phyloP scores from a whole-genome alignment of 768 basidiomycete genomes.

The Lactarius sp. region DNA sequence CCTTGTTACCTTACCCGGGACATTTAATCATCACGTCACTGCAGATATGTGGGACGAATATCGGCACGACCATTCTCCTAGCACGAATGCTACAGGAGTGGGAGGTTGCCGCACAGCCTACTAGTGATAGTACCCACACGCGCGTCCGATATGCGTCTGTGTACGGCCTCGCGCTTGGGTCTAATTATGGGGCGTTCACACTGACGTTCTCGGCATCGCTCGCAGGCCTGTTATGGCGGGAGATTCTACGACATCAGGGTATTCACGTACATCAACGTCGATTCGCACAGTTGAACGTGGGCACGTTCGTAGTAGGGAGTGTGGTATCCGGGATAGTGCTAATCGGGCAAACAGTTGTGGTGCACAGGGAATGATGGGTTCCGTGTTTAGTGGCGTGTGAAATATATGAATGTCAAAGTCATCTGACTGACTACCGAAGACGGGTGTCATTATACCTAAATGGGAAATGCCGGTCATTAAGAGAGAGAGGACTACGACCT shows the following conservation, averaged over 20 bases:
- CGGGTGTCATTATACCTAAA: constrained; percentile 20
- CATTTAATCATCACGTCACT: background rate
- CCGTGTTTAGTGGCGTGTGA: too few relatives aligned
- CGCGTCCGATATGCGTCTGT: constrained; percentile 23
- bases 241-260: constrained; percentile 68
- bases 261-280: constrained; percentile 53
- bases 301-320: constrained; percentile 58
- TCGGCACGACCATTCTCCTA: constrained; percentile 85
- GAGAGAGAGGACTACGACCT: background rate
- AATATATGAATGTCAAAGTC: background rate
- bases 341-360: constrained; percentile 59
- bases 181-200: constrained; percentile 87
- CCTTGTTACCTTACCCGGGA: background rate
- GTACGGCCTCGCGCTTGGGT: constrained; percentile 72
- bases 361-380: background rate
- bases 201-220: constrained; percentile 86
- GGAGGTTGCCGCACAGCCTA: constrained; percentile 22
- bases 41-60: constrained; percentile 76
- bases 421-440: constrained; percentile 5
- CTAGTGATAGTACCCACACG: background rate
- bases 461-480: constrained; percentile 7
- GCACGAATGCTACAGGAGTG: constrained; percentile 65
- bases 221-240: constrained; percentile 81
- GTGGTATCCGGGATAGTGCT: constrained; percentile 67
- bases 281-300: constrained; percentile 76